Percentiles rank a stretch among this genome's conserved stretches.
Evolutionary conservation across 106 monocot genomes (phyloP).

Genomic region (Triglochin maritima): DNA sequence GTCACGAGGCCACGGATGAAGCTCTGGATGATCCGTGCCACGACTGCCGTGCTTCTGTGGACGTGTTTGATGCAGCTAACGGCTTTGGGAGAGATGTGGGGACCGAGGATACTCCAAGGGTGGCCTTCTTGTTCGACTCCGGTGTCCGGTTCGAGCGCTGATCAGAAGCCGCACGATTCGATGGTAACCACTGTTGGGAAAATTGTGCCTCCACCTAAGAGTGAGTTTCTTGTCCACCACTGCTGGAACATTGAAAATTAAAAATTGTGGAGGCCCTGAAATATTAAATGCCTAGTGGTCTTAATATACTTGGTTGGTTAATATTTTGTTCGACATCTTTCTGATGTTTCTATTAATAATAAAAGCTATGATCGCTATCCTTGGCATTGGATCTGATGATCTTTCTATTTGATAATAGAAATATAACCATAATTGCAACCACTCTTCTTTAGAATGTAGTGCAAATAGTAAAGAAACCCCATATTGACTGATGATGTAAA

Average conservation of each 20-base stretch:
- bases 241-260: background rate
- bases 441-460: no score
- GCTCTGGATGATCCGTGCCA: slow-evolving; percentile 60
- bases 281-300: no score
- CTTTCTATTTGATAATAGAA: no score
- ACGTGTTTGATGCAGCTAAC: slow-evolving; percentile 79
- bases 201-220: slow-evolving; percentile 20
- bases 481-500: no score
- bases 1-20: slow-evolving; percentile 49
- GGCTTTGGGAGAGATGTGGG: slow-evolving; percentile 62
- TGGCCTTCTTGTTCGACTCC: slow-evolving; percentile 55
- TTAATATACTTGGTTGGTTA: background rate
- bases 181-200: background rate
- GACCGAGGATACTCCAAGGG: slow-evolving; percentile 58
- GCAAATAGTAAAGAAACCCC: no score
- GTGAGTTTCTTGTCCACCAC: slow-evolving; percentile 3
- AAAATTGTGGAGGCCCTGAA: background rate
- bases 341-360: background rate
- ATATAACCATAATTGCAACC: no score
- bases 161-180: background rate
- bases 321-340: background rate
- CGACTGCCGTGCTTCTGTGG: slow-evolving; percentile 67
- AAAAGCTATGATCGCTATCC: background rate
- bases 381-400: no score
- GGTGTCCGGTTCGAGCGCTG: background rate